Evolutionary conservation across 768 basidiomycete genomes (phyloP).

Genomic region (Russula abietina): DNA sequence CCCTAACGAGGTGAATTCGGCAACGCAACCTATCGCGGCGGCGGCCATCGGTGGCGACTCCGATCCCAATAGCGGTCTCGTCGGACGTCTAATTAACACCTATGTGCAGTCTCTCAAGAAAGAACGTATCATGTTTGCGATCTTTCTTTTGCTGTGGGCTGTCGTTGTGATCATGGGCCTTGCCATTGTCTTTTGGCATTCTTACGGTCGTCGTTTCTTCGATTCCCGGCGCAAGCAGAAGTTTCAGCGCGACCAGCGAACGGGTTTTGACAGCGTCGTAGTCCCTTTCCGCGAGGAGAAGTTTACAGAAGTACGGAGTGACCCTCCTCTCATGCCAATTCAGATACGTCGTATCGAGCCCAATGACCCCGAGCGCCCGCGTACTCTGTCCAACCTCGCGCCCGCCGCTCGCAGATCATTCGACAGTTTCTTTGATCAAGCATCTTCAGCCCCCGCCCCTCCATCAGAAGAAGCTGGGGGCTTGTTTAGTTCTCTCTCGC

Average conservation of each 20-base stretch:
- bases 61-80: constrained; percentile 48
- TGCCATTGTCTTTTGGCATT: constrained; percentile 63
- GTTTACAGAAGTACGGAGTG: constrained; percentile 22
- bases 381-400: constrained; percentile 26
- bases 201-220: constrained; percentile 43
- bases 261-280: constrained; percentile 26
- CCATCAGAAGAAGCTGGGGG: not conserved
- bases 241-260: constrained; percentile 26
- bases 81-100: constrained; percentile 64
- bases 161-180: constrained; percentile 79
- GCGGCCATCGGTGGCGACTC: constrained; percentile 66
- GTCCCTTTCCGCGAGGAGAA: constrained; percentile 25
- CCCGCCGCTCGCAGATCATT: constrained; percentile 39
- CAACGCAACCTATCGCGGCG: constrained; percentile 70
- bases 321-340: constrained; percentile 22
- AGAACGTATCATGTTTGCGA: constrained; percentile 75
- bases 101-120: constrained; percentile 70
- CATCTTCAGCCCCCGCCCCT: constrained; percentile 24
- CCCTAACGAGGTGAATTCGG: constrained; percentile 61
- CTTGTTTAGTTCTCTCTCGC: constrained; percentile 13
- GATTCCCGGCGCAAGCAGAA: constrained; percentile 42
- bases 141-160: constrained; percentile 82
- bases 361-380: constrained; percentile 35
- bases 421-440: constrained; percentile 40
- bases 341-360: constrained; percentile 39